Evolutionary conservation across 345 rosid genomes (phyloP).

Genomic region (Raphanus sativus): DNA sequence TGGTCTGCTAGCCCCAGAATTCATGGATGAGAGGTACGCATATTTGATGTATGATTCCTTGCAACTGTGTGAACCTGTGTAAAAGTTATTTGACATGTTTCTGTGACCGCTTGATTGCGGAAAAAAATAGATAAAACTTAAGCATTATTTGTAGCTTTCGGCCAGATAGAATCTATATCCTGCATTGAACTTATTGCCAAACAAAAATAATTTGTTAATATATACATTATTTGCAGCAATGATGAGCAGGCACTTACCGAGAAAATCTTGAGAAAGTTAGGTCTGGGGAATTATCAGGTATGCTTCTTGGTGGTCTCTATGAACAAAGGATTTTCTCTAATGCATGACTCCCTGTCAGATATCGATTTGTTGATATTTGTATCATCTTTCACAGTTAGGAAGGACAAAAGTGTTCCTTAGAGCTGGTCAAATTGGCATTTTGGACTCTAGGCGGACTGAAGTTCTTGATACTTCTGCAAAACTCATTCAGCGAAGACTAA

Average conservation of each 20-base stretch:
- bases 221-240: slow-evolving; percentile 47
- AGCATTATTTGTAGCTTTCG: neutral
- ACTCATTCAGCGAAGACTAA: slow-evolving; percentile 64
- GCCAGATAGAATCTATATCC: neutral
- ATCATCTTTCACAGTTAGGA: slow-evolving; percentile 68
- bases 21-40: slow-evolving; percentile 72
- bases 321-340: neutral
- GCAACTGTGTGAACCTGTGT: slow-evolving; percentile 11
- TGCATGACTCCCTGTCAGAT: slow-evolving; percentile 1
- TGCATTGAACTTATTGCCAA: slow-evolving; percentile 17
- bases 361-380: slow-evolving; percentile 21
- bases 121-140: slow-evolving; percentile 2
- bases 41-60: slow-evolving; percentile 8
- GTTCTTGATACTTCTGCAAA: slow-evolving; percentile 82
- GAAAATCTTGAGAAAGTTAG: slow-evolving; percentile 67
- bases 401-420: slow-evolving; percentile 91
- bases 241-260: slow-evolving; percentile 76
- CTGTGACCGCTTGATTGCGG: slow-evolving; percentile 12
- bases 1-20: slow-evolving; percentile 75
- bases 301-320: slow-evolving; percentile 14
- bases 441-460: slow-evolving; percentile 81
- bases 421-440: slow-evolving; percentile 94
- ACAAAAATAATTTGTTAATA: neutral
- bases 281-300: slow-evolving; percentile 94
- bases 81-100: neutral